These are phyloP conservation scores for Fusarium goolgardi DNA, from an alignment of 2,329 filamentous ascomycete species.

Conservation along the genomic window DNA sequence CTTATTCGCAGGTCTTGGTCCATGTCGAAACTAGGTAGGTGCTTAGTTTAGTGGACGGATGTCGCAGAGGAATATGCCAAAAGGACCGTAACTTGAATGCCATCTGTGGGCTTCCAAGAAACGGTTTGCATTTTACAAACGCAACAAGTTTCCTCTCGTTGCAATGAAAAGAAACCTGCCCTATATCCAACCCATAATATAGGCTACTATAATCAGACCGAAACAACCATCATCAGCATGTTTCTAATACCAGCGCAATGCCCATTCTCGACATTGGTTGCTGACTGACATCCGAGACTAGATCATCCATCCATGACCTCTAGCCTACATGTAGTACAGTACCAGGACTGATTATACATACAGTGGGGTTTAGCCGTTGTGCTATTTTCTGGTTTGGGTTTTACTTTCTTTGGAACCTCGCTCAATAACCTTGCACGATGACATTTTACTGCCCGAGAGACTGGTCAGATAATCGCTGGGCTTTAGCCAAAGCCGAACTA, in stretches of 20 bases:
- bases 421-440: slow-evolving; percentile 35
- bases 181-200: background rate
- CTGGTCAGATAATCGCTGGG: slow-evolving; percentile 12
- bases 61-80: slow-evolving; percentile 5
- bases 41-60: slow-evolving; percentile 17
- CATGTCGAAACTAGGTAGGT: slow-evolving; percentile 9
- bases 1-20: slow-evolving; percentile 11
- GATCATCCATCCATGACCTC: slow-evolving; percentile 13
- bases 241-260: slow-evolving; percentile 9
- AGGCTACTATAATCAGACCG: background rate
- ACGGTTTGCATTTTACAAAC: background rate
- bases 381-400: slow-evolving; percentile 31
- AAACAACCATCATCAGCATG: background rate
- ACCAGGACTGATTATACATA: background rate
- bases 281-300: slow-evolving; percentile 37
- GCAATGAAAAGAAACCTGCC: background rate
- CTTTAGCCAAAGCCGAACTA: slow-evolving; percentile 30
- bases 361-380: slow-evolving; percentile 33
- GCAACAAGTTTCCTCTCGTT: background rate
- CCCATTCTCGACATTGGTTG: slow-evolving; percentile 6
- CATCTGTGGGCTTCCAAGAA: background rate
- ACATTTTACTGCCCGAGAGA: slow-evolving; percentile 29
- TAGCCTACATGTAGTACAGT: slow-evolving; percentile 11
- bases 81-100: slow-evolving; percentile 5
- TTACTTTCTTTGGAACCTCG: slow-evolving; percentile 27